Percentiles rank a stretch among this genome's conserved stretches.
phyloP scores from a whole-genome alignment of 495 filamentous ascomycete species.

The Podospora australis region DNA sequence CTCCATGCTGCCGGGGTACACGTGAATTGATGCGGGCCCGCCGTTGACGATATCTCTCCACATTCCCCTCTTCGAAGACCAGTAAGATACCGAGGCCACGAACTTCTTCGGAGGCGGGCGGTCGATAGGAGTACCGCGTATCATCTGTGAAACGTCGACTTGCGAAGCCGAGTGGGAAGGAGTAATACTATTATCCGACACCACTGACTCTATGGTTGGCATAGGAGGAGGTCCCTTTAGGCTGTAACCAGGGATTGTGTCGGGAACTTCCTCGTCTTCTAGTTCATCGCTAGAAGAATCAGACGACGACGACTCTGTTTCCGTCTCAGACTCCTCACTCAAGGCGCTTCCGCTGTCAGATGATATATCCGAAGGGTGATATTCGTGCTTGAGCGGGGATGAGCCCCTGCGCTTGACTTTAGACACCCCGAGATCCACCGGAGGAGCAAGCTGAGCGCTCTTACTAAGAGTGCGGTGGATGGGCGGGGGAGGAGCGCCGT shows the following conservation, averaged over 20 bases:
- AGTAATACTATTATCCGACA: conserved; percentile 49
- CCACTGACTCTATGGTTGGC: conserved; percentile 19
- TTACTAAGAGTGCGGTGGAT: conserved; percentile 43
- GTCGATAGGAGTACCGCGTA: no score
- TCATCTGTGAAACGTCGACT: conserved; percentile 47
- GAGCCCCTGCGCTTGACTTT: conserved; percentile 66
- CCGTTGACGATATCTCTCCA: conserved; percentile 72
- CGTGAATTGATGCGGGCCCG: conserved; percentile 62
- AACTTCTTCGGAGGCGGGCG: conserved; percentile 45
- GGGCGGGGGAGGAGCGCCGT: conserved; percentile 46
- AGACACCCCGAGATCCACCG: conserved; percentile 37
- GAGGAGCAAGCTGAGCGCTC: conserved; percentile 41
- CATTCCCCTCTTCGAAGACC: conserved; percentile 66
- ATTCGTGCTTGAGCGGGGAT: conserved; percentile 96
- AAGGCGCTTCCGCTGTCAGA: conserved; percentile 45
- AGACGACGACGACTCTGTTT: no score
- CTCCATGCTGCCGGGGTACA: conserved; percentile 82
- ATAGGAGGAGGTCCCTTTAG: conserved; percentile 28
- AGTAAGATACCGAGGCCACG: conserved; percentile 74
- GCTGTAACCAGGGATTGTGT: conserved; percentile 44
- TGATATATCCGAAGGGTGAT: conserved; percentile 75
- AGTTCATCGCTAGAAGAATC: conserved; percentile 46
- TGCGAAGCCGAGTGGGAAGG: conserved; percentile 76
- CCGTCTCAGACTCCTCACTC: conserved; percentile 38
- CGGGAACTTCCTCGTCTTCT: conserved; percentile 45